Base-by-base conservation (phyloP, 345 rosid species). In the Conringia planisiliqua region DNA sequence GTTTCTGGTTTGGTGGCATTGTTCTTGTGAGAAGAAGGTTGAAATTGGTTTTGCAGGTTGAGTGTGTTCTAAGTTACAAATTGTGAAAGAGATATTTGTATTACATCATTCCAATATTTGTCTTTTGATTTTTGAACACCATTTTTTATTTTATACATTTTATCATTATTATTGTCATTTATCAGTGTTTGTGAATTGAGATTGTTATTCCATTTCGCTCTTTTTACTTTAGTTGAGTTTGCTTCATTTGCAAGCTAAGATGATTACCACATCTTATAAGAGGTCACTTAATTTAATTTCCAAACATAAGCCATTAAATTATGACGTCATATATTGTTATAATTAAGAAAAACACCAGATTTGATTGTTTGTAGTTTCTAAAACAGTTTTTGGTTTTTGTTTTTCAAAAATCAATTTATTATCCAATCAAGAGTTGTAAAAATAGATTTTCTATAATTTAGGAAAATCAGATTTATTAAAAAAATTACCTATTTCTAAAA, bases 1-100 rank as follows among this genome's bases (percentile, higher is more conserved):
- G 48, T 82, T 78, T 78, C 78, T 3, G 83, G 85, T 59, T 74
- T 79, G 78, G 59, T 88, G 69, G 68, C 82, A 65, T 61, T 90
- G 79, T 74, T 87, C 71, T 87, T 77, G 77, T 88, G 74, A 81
- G 80, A 65, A 26, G 29, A 39, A 24, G 55, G 58, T 43, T 42
- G 44, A 44, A 9, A 35, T 24, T 36, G 57, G 71, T 76, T 61
- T 77, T 54, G 75, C 68, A 51, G 57, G 50, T 54, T 68, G 79
- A 69, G 79, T 77, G n/a, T 70, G 75, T 57, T 44, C 29, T 70
- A 77, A 56, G 58, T 64, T 70, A 38, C 71, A 55, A 4, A 0
- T 36, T 62, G 65, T 52, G 10, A 43, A 55, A 76, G 80, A 71
- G 67, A n/a, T n/a, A 62, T 8, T 47, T 78, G 77, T 77, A 64